Conservation (phyloP, 2,329 filamentous ascomycete genomes). For the Mollisia scopiformis region DNA sequence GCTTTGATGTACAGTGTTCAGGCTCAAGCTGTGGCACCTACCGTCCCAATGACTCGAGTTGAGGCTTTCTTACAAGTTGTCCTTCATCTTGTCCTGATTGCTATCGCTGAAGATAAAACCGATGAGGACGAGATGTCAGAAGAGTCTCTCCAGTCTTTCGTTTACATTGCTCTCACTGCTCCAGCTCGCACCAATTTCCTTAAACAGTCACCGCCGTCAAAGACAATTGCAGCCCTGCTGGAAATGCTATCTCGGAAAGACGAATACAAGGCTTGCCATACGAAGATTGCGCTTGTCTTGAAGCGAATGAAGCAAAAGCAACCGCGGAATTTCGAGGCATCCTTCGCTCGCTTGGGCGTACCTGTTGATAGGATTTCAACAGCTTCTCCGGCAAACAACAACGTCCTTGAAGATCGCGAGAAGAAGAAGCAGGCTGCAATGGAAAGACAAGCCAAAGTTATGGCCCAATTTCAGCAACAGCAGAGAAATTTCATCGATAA, state of each 20-base stretch:
- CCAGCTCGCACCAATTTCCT: constrained; percentile 64
- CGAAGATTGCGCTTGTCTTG: constrained; percentile 83
- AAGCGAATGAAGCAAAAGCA: constrained; percentile 84
- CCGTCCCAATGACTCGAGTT: constrained; percentile 78
- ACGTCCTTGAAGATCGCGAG: constrained; percentile 66
- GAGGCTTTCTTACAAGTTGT: constrained; percentile 93
- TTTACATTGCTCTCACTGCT: constrained; percentile 69
- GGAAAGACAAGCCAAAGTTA: constrained; percentile 88
- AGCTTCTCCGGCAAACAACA: constrained; percentile 72
- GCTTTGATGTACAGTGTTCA: constrained; percentile 80
- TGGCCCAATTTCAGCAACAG: constrained; percentile 98
- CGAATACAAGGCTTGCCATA: constrained; percentile 79
- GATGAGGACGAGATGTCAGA: constrained; percentile 54
- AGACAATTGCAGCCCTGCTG: constrained; percentile 67
- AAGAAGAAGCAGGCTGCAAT: constrained; percentile 88
- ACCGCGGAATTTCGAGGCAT: constrained; percentile 71
- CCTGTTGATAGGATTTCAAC: constrained; percentile 80
- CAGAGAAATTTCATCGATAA: constrained; percentile 93
- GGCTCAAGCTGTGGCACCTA: constrained; percentile 68
- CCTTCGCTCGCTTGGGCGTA: constrained; percentile 65
- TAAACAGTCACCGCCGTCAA: constrained; percentile 55
- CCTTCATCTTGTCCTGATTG: constrained; percentile 83
- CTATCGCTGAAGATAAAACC: constrained; percentile 78
- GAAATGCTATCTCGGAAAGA: constrained; percentile 67
- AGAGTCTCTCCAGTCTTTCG: constrained; percentile 65